These are phyloP conservation scores for Dianthus caryophyllus DNA, from an alignment of 148 eudicot species.

Conservation along the genomic window DNA sequence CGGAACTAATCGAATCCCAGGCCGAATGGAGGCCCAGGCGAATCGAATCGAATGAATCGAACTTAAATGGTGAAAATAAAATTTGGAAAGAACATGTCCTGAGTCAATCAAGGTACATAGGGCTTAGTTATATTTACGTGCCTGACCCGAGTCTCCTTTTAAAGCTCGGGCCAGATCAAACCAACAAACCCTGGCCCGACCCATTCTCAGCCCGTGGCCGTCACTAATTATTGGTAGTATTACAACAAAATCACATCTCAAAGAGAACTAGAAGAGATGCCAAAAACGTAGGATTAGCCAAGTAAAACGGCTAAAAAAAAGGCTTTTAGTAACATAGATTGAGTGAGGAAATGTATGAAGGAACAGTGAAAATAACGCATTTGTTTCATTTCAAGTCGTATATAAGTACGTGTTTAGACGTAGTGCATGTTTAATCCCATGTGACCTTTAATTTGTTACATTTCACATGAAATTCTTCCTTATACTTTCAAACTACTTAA, in stretches of 20 bases:
- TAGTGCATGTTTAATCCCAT: constrained; percentile 47
- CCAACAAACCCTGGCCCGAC: too few relatives aligned
- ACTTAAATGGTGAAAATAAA: too few relatives aligned
- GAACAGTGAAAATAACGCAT: constrained; percentile 34
- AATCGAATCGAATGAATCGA: too few relatives aligned
- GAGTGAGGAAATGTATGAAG: constrained; percentile 30
- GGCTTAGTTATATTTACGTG: too few relatives aligned
- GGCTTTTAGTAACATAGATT: constrained; percentile 41
- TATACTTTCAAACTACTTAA: constrained; percentile 15
- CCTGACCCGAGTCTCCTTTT: too few relatives aligned
- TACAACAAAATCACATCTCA: too few relatives aligned
- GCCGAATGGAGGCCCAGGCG: too few relatives aligned
- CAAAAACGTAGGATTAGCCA: constrained; percentile 41
- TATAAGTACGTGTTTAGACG: constrained; percentile 6
- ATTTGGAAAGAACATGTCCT: too few relatives aligned
- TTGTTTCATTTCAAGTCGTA: not conserved
- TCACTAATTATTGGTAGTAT: not conserved
- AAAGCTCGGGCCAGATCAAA: too few relatives aligned
- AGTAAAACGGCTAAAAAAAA: constrained; percentile 41
- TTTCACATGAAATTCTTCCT: constrained; percentile 45
- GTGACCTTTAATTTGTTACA: constrained; percentile 62
- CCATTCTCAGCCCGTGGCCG: too few relatives aligned
- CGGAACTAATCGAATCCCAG: too few relatives aligned
- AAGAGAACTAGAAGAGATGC: constrained; percentile 13
- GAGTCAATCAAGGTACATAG: too few relatives aligned